phyloP scores from a whole-genome alignment of 2,329 filamentous ascomycete species.

The Paecilomyces niveus region DNA sequence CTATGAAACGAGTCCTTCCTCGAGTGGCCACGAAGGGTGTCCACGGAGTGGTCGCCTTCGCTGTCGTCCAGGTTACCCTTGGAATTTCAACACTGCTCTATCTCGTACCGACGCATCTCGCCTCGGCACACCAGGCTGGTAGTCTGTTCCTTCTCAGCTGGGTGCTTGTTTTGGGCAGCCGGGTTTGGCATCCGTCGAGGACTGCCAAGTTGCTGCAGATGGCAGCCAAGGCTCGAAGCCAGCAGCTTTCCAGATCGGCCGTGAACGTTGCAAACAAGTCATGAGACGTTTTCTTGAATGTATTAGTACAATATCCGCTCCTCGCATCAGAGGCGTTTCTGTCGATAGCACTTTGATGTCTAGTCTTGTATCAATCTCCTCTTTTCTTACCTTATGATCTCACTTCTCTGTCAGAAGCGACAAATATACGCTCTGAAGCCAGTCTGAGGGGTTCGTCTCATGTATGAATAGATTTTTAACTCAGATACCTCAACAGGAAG shows the following conservation, averaged over 20 bases:
- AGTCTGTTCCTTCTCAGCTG: slow-evolving; percentile 78
- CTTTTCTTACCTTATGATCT: slow-evolving; percentile 3
- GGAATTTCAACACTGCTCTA: slow-evolving; percentile 91
- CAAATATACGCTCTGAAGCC: background rate
- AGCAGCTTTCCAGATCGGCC: slow-evolving; percentile 17
- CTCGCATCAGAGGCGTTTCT: background rate
- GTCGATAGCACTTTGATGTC: background rate
- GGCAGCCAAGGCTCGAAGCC: slow-evolving; percentile 29
- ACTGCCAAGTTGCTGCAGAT: slow-evolving; percentile 53
- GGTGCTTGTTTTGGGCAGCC: slow-evolving; percentile 69
- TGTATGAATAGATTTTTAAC: background rate
- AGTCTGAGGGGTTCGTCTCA: background rate
- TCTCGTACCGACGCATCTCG: slow-evolving; percentile 81
- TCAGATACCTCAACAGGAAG: background rate
- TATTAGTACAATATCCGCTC: background rate
- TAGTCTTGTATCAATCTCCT: slow-evolving; percentile 8
- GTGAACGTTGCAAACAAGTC: slow-evolving; percentile 15
- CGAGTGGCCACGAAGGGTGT: slow-evolving; percentile 60
- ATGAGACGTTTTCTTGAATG: slow-evolving; percentile 2
- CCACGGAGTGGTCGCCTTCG: slow-evolving; percentile 74
- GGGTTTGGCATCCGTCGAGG: slow-evolving; percentile 65
- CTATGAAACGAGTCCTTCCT: slow-evolving; percentile 54
- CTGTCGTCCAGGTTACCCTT: slow-evolving; percentile 71
- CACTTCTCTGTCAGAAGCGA: background rate
- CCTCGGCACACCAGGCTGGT: slow-evolving; percentile 88